Evolutionary conservation across 495 filamentous ascomycete genomes (phyloP), one percentile per base, ranked within the genome.

Genomic region (Aspergillus heteromorphus): DNA sequence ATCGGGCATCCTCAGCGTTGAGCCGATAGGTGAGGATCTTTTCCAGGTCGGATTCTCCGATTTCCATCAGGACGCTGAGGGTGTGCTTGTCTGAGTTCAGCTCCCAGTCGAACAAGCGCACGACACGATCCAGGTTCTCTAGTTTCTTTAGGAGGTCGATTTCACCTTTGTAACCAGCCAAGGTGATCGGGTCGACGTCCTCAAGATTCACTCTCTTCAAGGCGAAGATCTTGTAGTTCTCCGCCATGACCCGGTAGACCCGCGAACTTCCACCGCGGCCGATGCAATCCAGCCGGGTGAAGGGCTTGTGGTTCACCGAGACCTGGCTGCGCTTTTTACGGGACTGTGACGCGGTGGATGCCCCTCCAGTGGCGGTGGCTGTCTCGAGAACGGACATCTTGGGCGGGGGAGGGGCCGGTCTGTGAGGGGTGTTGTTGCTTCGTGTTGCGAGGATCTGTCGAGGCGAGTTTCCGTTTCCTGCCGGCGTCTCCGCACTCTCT

Each of bases 311-410:
- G 65, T 98, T 98, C 48, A 98, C 87, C 8, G 84, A 81, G 14
- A 97, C 80, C 53, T 88, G 81, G 30, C 86, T 87, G 43, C 88
- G 83, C 57, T 89, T 89, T 70, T 87, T 91, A 41, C 81, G 73
- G 18, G 81, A 76, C 41, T 86, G 86, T 30, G 86, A 85, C 20
- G 80, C 77, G 0, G 84, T 82, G 2, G 87, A 83, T 10, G 89
- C 87, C 11, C 91, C 92, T 23, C 84, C 91, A 4, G 84, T 84
- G 23, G 89, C 86, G 5, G 93, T 96, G 9, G 91, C 93, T 6
- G 92, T 88, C 48, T 97, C 89, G 5, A 96, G 74, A 14, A 96
- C 87, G 0, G 89, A 92, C 92, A 97, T 97, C 64, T 95, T 97
- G 0, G 93, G 93, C 1, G 90, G 87, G 17, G 86, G 88, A 9